These are phyloP conservation scores for Boletus smithii DNA, from an alignment of 1,284 basidiomycete genomes.

Conservation along the genomic window DNA sequence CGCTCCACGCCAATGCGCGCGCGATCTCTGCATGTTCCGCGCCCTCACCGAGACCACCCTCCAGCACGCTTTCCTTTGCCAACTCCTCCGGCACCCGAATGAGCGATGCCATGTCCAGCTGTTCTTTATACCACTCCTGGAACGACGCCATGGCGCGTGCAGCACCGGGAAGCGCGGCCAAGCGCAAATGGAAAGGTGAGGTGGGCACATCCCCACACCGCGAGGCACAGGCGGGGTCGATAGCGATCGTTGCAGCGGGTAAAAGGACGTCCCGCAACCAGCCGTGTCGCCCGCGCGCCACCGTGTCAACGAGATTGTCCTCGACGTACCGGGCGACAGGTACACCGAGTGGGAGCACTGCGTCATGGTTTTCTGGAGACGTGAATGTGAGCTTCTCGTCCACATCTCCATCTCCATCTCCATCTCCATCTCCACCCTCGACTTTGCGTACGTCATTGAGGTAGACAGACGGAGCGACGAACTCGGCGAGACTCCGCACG, in stretches of 20 bases:
- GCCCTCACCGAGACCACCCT: slow-evolving; percentile 15
- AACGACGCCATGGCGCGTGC: slow-evolving; percentile 44
- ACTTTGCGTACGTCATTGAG: not conserved
- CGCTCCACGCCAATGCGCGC: slow-evolving; percentile 28
- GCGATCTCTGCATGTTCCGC: slow-evolving; percentile 30
- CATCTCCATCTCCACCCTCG: not conserved
- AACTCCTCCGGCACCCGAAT: slow-evolving; percentile 61
- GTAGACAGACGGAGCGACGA: slow-evolving; percentile 38
- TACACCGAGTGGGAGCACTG: slow-evolving; percentile 36
- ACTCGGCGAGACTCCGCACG: slow-evolving; percentile 69
- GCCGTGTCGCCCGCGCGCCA: slow-evolving; percentile 56
- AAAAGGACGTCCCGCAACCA: slow-evolving; percentile 32
- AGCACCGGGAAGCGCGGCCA: slow-evolving; percentile 32
- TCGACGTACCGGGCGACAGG: slow-evolving; percentile 58
- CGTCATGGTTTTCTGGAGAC: not conserved
- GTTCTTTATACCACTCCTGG: slow-evolving; percentile 42
- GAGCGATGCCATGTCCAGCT: slow-evolving; percentile 66
- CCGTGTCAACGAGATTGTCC: slow-evolving; percentile 52
- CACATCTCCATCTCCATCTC: not conserved
- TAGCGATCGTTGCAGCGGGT: not conserved
- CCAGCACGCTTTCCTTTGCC: slow-evolving; percentile 49
- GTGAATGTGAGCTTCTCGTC: not conserved
- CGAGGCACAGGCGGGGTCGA: not conserved
- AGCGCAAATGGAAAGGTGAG: slow-evolving; percentile 13
- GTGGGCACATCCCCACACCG: not conserved